Base-by-base conservation (phyloP, 73 alveolate species). In the Tetrahymena elliotti region DNA sequence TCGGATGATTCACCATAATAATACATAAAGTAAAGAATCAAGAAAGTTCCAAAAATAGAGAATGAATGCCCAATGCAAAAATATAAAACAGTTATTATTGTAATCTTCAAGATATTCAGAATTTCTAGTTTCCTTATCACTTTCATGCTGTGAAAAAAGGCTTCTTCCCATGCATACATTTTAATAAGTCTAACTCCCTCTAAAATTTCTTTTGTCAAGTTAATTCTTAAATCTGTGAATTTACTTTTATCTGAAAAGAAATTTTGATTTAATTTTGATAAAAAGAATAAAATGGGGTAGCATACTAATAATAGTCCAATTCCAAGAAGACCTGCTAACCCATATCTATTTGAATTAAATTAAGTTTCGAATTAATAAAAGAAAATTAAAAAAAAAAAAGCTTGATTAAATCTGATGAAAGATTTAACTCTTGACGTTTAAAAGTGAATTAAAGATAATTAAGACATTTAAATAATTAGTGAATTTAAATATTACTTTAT, bases 141-240 rank as follows among this genome's bases (percentile, higher is more conserved):
- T 1, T 3, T 15, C 18, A 93, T 35, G 16, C 53, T 93, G 22
- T 68, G 88, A n/a, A 34, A 18, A 93, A 93, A 52, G 9, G 93
- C 93, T 9, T 93, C 37, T 53, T 52, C 93, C 96, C 96, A 93
- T 11, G 96, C 96, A 35, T 93, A 82, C 96, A 93, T 93, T 31
- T 93, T 93, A 68, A 93, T 93, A 16, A 93, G 53, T 82, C 96
- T 93, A 68, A 93, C 83, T 10, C 96, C 96, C 38, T 93, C 93
- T 16, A 93, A 24, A 9, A 93, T 82, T 54, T 93, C 88, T 22
- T 93, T 93, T 0, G 96, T 93, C 24, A 68, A 82, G 34, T 54
- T 82, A 52, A 93, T 38, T 93, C 96, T 93, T 54, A 54, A 22
- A 27, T 93, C 96, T 11, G 88, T 82, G 34, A 54, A 16, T 3